A percentile compares a stretch with the other conserved stretches of the same genome.
Conservation (phyloP, 371 early-diverging fungal genomes). For the Coemansia sp. region DNA sequence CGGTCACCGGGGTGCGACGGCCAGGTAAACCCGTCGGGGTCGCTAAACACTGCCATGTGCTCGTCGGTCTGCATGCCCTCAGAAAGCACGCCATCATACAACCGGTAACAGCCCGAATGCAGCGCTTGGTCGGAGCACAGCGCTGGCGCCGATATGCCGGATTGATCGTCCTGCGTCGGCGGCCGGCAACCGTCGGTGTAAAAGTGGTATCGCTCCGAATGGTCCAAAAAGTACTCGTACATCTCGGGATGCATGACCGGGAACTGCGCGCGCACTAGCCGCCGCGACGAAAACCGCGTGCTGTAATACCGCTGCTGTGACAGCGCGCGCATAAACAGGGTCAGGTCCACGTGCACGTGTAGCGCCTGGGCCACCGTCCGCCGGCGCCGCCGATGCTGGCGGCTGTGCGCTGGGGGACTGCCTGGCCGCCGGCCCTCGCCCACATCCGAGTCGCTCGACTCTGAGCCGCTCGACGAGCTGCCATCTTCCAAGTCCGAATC, state of each 20-base stretch:
- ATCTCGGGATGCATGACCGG: conserved; percentile 39
- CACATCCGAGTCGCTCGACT: conserved; percentile 21
- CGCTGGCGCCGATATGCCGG: conserved; percentile 4
- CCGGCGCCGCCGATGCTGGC: background rate
- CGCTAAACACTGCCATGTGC: conserved; percentile 14
- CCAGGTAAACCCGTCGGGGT: conserved; percentile 25
- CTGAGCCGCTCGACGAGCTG: conserved; percentile 4
- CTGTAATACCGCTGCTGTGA: conserved; percentile 50
- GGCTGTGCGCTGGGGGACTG: background rate
- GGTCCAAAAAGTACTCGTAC: conserved; percentile 44
- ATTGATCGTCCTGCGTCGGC: background rate
- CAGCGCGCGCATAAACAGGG: conserved; percentile 28
- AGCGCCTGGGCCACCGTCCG: conserved; percentile 38
- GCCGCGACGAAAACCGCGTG: conserved; percentile 50
- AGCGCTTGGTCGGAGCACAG: conserved; percentile 27
- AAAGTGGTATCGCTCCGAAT: conserved; percentile 42
- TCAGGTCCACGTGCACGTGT: conserved; percentile 44
- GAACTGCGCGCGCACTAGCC: conserved; percentile 38
- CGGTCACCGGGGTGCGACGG: conserved; percentile 5
- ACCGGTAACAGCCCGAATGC: conserved; percentile 48
- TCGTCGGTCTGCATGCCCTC: conserved; percentile 8
- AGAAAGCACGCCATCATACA: conserved; percentile 36
- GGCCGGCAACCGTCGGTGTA: conserved; percentile 37
- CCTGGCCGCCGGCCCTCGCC: conserved; percentile 1
- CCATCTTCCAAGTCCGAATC: conserved; percentile 26